Base-by-base conservation (phyloP, 2,329 filamentous ascomycete species). In the Alternaria consortialis region DNA sequence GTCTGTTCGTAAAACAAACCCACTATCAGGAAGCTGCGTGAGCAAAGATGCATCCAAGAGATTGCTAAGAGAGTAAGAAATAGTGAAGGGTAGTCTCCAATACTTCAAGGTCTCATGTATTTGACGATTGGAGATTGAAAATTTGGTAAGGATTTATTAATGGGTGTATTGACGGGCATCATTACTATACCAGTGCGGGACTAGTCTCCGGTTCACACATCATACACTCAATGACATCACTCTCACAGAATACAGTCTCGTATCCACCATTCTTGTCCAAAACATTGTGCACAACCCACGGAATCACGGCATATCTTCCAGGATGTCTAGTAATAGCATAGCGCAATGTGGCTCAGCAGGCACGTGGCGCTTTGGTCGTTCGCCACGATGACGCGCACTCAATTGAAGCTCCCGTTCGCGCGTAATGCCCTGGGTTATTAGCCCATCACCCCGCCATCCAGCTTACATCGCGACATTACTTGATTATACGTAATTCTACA, bases 371-470 rank as follows among this genome's bases (percentile, higher is more conserved):
- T 47, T 54, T 34, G 42, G 52, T 37, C 43, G 32, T 40, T 53
- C 63, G 67, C 68, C 65, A 68, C 66, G 56, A 72, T 72, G 68
- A 71, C 70, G 67, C 67, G 63, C 53, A 54, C 57, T 60, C 34
- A 36, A 58, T 46, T 13, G 47, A 23, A 50, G 48, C 56, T 50
- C 57, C 43, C 54, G 56, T 53, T 62, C 55, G 50, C 50, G 34
- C 53, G 42, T 56, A 50, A 58, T 13, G 51, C 12, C 36, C 27
- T 61, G 60, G 64, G 57, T 58, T 58, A 65, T 48, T 58, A 64
- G 56, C 60, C 61, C 56, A 61, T 56, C 50, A 61, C 53, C 52
- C 53, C 62, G 54, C 62, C 52, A 47, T 58, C 37, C 43, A 42
- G 32, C 44, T 53, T 58, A 50, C 63, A 36, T 57, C 56, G 46